Conservation (phyloP, 345 rosid genomes). For the Viola odorata region DNA sequence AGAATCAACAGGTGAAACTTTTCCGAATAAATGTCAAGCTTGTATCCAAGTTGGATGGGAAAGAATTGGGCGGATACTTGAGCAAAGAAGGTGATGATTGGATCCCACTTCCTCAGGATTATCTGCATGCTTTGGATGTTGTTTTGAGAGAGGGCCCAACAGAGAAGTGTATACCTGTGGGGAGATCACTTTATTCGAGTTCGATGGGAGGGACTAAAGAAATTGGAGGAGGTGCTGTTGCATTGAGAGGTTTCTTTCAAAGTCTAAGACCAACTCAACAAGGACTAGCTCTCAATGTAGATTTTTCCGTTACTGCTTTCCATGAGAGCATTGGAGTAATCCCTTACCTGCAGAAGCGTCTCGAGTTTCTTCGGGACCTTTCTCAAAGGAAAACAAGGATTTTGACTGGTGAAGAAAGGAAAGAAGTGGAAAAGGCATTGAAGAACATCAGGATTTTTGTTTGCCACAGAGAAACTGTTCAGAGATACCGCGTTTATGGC, state of each 20-base stretch:
- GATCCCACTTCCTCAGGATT: conserved; percentile 85
- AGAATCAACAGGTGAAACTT: conserved; percentile 49
- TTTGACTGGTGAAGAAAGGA: conserved; percentile 62
- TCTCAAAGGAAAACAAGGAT: conserved; percentile 59
- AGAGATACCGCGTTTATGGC: conserved; percentile 76
- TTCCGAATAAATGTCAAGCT: conserved; percentile 68
- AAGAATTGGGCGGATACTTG: conserved; percentile 52
- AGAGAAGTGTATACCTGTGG: conserved; percentile 67
- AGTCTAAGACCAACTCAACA: conserved; percentile 91
- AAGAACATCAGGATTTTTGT: conserved; percentile 81
- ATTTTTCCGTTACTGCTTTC: conserved; percentile 82
- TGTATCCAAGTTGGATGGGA: conserved; percentile 80
- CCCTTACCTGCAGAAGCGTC: conserved; percentile 77
- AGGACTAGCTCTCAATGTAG: conserved; percentile 88
- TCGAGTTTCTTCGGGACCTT: conserved; percentile 74
- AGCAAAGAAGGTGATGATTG: conserved; percentile 64
- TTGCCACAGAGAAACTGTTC: conserved; percentile 91
- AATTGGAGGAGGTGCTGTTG: conserved; percentile 91
- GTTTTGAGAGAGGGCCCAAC: conserved; percentile 76
- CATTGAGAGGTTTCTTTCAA: conserved; percentile 90
- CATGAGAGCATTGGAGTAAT: conserved; percentile 92
- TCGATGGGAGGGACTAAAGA: conserved; percentile 72
- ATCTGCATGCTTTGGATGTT: conserved; percentile 90
- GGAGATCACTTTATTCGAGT: conserved; percentile 77
- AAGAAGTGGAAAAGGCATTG: conserved; percentile 79